These are phyloP conservation scores for Hyphodiscus hymeniophilus DNA, from an alignment of 495 filamentous ascomycete genomes.

Conservation along the genomic window DNA sequence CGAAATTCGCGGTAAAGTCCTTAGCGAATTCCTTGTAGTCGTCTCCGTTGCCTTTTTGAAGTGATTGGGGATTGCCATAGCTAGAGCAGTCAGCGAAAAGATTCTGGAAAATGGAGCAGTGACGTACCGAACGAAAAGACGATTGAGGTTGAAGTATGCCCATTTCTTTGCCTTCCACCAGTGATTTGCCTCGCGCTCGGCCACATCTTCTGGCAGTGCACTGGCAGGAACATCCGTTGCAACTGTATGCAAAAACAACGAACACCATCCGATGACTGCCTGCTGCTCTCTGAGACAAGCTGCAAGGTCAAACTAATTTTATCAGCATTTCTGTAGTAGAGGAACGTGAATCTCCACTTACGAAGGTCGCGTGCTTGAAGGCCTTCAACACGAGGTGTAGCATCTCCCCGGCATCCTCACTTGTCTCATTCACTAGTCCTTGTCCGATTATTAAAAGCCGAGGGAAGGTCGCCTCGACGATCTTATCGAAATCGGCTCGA, in stretches of 20 bases:
- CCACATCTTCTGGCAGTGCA: slow-evolving; percentile 71
- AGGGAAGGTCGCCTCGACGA: slow-evolving; percentile 88
- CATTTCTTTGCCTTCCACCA: slow-evolving; percentile 99
- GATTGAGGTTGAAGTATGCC: slow-evolving; percentile 95
- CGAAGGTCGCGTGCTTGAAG: slow-evolving; percentile 96
- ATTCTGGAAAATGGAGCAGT: background rate
- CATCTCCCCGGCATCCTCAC: slow-evolving; percentile 93
- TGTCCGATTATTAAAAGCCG: slow-evolving; percentile 79
- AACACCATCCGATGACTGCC: slow-evolving; percentile 88
- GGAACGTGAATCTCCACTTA: slow-evolving; percentile 38
- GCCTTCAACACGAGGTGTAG: slow-evolving; percentile 88
- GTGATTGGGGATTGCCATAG: slow-evolving; percentile 76
- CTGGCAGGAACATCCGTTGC: slow-evolving; percentile 73
- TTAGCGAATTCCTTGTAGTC: slow-evolving; percentile 77
- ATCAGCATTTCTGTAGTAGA: slow-evolving; percentile 17
- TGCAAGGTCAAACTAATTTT: slow-evolving; percentile 68
- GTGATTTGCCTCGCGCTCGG: slow-evolving; percentile 85
- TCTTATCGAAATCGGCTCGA: slow-evolving; percentile 83
- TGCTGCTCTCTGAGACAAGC: slow-evolving; percentile 66
- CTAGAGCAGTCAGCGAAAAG: slow-evolving; percentile 34
- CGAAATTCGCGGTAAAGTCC: slow-evolving; percentile 82
- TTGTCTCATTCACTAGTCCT: slow-evolving; percentile 79
- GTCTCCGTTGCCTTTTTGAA: slow-evolving; percentile 56
- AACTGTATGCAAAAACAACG: slow-evolving; percentile 83
- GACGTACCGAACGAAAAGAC: slow-evolving; percentile 81